These are phyloP conservation scores for Orbilia brochopaga DNA, from an alignment of 2,329 filamentous ascomycete genomes.

Conservation along the genomic window DNA sequence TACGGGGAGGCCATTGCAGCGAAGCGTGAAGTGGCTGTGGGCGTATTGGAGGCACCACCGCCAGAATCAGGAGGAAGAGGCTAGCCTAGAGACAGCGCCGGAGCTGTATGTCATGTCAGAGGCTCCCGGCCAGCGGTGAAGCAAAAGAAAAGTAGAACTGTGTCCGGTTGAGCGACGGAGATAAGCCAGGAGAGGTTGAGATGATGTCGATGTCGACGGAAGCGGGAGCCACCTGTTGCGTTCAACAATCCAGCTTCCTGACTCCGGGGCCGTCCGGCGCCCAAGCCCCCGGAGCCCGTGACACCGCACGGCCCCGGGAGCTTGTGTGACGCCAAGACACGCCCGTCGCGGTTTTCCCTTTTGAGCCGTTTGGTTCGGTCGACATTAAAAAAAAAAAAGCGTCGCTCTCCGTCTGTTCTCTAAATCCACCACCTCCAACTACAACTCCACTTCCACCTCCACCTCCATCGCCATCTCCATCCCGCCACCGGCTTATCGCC, in stretches of 20 bases:
- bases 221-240: conserved; percentile 3
- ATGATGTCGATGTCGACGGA: neutral
- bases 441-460: conserved; percentile 1
- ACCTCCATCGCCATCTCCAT: neutral
- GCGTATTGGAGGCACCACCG: neutral
- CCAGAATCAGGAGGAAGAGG: neutral
- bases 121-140: neutral
- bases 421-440: neutral
- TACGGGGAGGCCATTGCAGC: conserved; percentile 43
- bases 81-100: neutral
- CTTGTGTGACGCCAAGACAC: neutral
- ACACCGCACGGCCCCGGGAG: too few relatives aligned
- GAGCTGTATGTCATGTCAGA: conserved; percentile 15
- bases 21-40: neutral
- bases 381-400: neutral
- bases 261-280: neutral
- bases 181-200: conserved; percentile 3
- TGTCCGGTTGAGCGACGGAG: conserved; percentile 7
- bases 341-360: neutral
- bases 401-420: neutral
- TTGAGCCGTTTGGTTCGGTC: conserved; percentile 3
- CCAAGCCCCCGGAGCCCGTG: neutral
- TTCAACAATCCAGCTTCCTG: conserved; percentile 2
- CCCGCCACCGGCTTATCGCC: neutral
- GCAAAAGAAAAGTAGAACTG: neutral